Percentiles rank a stretch among this genome's conserved stretches.
Conservation (phyloP, 192 early-diverging fungal genomes). For the Radiomyces spectabilis region DNA sequence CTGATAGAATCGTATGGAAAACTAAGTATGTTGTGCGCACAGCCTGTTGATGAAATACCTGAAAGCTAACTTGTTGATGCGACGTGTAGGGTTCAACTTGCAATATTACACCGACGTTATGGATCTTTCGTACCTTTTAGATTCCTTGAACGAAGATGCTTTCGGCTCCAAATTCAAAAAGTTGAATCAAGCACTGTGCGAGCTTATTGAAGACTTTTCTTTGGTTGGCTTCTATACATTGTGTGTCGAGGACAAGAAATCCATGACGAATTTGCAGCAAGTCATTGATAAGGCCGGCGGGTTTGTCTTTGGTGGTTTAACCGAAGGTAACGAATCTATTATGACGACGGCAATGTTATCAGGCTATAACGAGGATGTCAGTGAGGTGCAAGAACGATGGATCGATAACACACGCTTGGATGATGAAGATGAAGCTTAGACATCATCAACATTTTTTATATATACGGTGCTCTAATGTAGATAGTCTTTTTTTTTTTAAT, state of each 20-base stretch:
- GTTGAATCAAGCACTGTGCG: constrained; percentile 80
- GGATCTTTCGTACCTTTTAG: constrained; percentile 78
- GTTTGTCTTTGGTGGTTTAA: constrained; percentile 78
- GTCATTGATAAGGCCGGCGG: constrained; percentile 90
- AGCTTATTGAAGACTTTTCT: constrained; percentile 85
- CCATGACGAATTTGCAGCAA: constrained; percentile 66
- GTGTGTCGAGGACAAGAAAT: constrained; percentile 70
- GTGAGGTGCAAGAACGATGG: constrained; percentile 41
- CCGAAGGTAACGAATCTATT: constrained; percentile 71
- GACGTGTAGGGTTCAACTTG: constrained; percentile 65
- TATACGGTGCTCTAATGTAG: no score
- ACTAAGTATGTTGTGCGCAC: constrained; percentile 28
- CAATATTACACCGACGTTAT: constrained; percentile 95
- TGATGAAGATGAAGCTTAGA: not conserved
- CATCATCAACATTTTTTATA: no score
- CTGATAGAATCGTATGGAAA: constrained; percentile 75
- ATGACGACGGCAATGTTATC: constrained; percentile 50
- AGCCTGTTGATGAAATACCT: not conserved
- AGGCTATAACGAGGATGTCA: constrained; percentile 30
- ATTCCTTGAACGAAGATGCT: constrained; percentile 64
- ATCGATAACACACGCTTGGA: constrained; percentile 20
- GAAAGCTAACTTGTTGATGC: not conserved
- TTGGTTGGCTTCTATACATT: constrained; percentile 91
- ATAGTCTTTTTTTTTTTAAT: no score
- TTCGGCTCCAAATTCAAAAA: constrained; percentile 58